Conservation (phyloP, 106 monocot genomes). For the Amphibolis antarctica region DNA sequence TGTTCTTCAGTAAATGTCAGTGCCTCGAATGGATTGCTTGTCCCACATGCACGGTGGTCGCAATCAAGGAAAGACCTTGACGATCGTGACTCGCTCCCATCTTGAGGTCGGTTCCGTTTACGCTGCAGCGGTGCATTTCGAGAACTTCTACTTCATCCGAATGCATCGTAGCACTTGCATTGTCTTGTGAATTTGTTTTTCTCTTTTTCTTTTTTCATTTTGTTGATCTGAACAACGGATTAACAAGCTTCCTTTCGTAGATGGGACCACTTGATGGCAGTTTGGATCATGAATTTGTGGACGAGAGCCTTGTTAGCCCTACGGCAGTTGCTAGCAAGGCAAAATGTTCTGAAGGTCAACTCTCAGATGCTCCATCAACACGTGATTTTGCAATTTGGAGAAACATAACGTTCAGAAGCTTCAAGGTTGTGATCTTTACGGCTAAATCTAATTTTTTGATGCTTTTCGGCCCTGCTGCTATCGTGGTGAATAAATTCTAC, state of each 20-base stretch:
- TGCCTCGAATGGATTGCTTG: background rate
- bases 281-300: conserved; percentile 38
- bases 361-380: conserved; percentile 12
- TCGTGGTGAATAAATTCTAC: conserved; percentile 34
- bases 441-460: conserved; percentile 56
- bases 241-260: conserved; percentile 9
- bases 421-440: conserved; percentile 48
- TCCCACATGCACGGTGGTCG: background rate
- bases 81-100: conserved; percentile 5
- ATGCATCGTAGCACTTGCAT: background rate
- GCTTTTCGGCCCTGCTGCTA: conserved; percentile 57
- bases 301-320: conserved; percentile 37
- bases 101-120: background rate
- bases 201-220: background rate
- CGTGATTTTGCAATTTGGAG: conserved; percentile 6
- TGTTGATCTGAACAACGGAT: background rate
- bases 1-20: background rate
- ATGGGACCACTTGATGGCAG: conserved; percentile 24
- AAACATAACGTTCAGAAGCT: conserved; percentile 18
- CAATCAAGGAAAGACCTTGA: background rate
- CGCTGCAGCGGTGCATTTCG: background rate
- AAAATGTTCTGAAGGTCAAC: conserved; percentile 1
- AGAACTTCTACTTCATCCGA: background rate
- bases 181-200: too few species aligned
- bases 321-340: conserved; percentile 17